These are phyloP conservation scores for Zancudomyces culisetae DNA, from an alignment of 371 early-diverging fungal genomes.

Conservation along the genomic window DNA sequence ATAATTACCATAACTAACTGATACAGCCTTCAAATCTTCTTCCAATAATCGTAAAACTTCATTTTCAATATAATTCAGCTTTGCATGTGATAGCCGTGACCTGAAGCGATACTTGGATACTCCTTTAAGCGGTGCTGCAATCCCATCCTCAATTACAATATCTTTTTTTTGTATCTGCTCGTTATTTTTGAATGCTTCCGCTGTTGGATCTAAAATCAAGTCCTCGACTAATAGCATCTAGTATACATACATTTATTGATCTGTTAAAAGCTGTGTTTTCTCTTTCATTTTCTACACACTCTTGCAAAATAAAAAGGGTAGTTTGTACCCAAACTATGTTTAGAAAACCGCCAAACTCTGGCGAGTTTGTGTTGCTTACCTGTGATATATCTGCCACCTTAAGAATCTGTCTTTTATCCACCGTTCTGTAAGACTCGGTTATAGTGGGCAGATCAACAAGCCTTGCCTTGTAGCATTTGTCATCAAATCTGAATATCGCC, in stretches of 20 bases:
- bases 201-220: constrained; percentile 3
- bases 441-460: constrained; percentile 91
- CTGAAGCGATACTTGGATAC: constrained; percentile 76
- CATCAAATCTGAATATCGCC: constrained; percentile 43
- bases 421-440: constrained; percentile 88
- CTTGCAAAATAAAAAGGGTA: too few species aligned
- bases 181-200: constrained; percentile 12
- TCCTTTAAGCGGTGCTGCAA: constrained; percentile 78
- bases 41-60: constrained; percentile 13
- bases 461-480: constrained; percentile 34
- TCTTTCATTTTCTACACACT: not conserved
- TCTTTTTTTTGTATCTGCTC: constrained; percentile 26
- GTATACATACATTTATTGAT: not conserved
- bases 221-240: constrained; percentile 42
- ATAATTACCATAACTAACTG: constrained; percentile 8
- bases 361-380: too few species aligned
- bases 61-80: constrained; percentile 13
- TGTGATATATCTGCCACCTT: constrained; percentile 97
- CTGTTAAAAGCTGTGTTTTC: too few species aligned
- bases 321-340: too few species aligned
- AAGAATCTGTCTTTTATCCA: constrained; percentile 86
- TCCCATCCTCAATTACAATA: constrained; percentile 58
- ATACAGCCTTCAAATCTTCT: constrained; percentile 10
- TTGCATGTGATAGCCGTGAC: constrained; percentile 66
- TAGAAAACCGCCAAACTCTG: too few species aligned